phyloP scores from a whole-genome alignment of 78 protist genomes.

The Dictyostelium firmibasis region DNA sequence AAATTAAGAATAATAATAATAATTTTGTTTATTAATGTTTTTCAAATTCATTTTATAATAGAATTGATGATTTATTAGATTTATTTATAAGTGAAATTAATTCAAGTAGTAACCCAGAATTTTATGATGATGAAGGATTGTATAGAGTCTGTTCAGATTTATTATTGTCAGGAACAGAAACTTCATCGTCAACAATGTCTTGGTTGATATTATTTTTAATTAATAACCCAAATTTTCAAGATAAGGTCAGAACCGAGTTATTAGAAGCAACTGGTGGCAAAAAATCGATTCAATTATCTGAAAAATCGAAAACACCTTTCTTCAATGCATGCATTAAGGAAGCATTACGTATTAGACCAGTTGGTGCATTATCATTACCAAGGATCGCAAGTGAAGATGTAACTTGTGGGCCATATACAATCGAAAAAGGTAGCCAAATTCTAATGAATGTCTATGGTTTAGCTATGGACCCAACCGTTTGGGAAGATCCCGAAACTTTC shows the following conservation, averaged over 20 bases:
- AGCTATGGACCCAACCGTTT: neutral
- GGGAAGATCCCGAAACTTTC: constrained; percentile 48
- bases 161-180: constrained; percentile 50
- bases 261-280: neutral
- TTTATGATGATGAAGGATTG: constrained; percentile 37
- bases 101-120: neutral
- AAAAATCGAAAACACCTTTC: constrained; percentile 18
- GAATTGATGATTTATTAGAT: constrained; percentile 36
- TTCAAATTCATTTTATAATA: neutral
- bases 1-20: neutral
- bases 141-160: constrained; percentile 35
- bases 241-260: constrained; percentile 19
- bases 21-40: neutral
- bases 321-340: constrained; percentile 68
- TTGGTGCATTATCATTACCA: constrained; percentile 68
- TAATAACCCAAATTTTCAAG: constrained; percentile 30
- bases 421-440: constrained; percentile 34
- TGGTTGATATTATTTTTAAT: constrained; percentile 46
- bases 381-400: neutral
- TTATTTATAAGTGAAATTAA: constrained; percentile 20
- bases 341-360: constrained; percentile 56
- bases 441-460: constrained; percentile 63
- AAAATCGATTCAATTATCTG: neutral
- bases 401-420: constrained; percentile 2
- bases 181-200: constrained; percentile 41